Evolutionary conservation across 768 basidiomycete genomes (phyloP), one percentile per base, ranked within the genome.

Genomic region (Mycena floridula): DNA sequence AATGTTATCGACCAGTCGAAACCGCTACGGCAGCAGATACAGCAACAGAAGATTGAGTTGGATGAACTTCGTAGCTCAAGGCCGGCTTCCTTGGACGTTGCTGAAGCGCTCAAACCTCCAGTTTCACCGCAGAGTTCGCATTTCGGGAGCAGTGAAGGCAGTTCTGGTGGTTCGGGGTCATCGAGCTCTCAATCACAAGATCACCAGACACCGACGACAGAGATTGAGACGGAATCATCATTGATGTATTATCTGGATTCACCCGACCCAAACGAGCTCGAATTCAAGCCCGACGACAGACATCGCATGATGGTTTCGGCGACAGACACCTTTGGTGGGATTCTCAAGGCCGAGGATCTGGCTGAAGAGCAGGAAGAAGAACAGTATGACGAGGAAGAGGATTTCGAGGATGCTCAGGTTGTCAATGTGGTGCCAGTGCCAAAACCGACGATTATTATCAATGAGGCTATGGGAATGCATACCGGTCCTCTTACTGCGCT

Each of bases 51-150:
- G 27, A 42, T 24, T 7, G 44, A 3, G 7, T 21, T 16, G 21
- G 40, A 28, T 12, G 27, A 11, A 15, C n/a, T n/a, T n/a, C n/a
- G n/a, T n/a, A n/a, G n/a, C n/a, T n/a, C n/a, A n/a, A n/a, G n/a
- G n/a, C n/a, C n/a, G n/a, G n/a, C n/a, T n/a, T n/a, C n/a, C 36
- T 44, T 21, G 43, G 42, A 9, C 13, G 27, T 38, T 23, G 23
- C 50, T 15, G 56, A 49, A 22, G 46, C 45, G 20, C 25, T 44
- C 35, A 52, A 53, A 22, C 59, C 59, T 27, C 64, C 64, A 13
- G 63, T 70, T 4, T 77, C 79, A 6, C 78, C 79, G 5, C 60
- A 71, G 27, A 70, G 70, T 46, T 72, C 73, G 11, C 67, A 69
- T 25, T 79, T 69, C 44, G 73, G 69, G 39, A 67, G 66, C 42